Base-by-base conservation (phyloP, 768 basidiomycete species). In the Cubamyces sp. region DNA sequence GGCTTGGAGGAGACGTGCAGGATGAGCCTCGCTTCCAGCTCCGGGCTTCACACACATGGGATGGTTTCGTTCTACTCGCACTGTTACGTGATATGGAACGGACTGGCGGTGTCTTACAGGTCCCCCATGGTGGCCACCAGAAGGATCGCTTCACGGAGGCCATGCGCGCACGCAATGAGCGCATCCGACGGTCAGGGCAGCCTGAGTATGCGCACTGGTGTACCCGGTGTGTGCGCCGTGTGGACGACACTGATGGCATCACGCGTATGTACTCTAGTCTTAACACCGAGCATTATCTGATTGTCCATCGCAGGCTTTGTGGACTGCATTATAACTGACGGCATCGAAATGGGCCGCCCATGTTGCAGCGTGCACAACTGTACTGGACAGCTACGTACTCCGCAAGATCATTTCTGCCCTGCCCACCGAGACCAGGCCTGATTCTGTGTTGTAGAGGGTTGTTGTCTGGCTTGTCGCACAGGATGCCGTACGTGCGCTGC, bases 131-230 rank as follows among this genome's bases (percentile, higher is more conserved):
- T 18, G 67, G 69, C 2, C 54, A 54, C 1, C 72, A 75, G 40
- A 66, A 64, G 9, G 64, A 66, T 28, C 61, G 73, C 1, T 72
- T 76, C 39, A 59, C 41, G 0, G 45, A 49, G 11, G 70, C 69
- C 0, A 74, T 76, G 45, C 18, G 51, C 11, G 64, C 54, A 1
- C 66, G 73, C 3, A 77, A 74, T 42, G 30, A 61, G 8, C 60
- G 61, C 14, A 69, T 77, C 5, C 55, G 50, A 3, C 45, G 57
- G 12, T 43, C 51, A 45, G 71, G 75, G 0, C 74, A 75, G 39
- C 68, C 70, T 0, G 74, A 76, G 48, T 60, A 62, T 54, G 43
- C 40, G 0, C 75, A 77, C 49, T 69, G 62, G 40, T 77, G 76
- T 42, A 51, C 73, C 2, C 62, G 65, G 34, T 76, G 75, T 60